Conservation (phyloP, 495 filamentous ascomycete species). For the Penicillium odoratum region DNA sequence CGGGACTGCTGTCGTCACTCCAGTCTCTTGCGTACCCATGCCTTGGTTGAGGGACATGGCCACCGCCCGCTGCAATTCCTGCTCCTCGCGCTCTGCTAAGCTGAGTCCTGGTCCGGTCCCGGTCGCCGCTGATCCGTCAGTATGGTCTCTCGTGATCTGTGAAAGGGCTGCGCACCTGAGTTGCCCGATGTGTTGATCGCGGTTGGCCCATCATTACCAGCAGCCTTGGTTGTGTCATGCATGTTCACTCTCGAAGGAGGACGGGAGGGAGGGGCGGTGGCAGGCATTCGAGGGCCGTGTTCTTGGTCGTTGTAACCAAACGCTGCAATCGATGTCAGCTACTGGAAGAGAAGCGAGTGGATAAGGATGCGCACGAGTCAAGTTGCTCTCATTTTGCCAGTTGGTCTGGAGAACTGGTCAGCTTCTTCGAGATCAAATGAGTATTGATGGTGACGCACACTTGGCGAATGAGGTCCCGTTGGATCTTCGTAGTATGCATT, state of each 20-base stretch:
- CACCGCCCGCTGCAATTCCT: slow-evolving; percentile 59
- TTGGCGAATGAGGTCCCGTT: slow-evolving; percentile 37
- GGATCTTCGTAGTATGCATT: slow-evolving; percentile 56
- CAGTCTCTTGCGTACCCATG: slow-evolving; percentile 56
- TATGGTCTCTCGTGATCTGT: not conserved
- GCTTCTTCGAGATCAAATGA: slow-evolving; percentile 3
- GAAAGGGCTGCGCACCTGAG: slow-evolving; percentile 19
- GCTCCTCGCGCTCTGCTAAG: slow-evolving; percentile 54
- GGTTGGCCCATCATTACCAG: slow-evolving; percentile 8
- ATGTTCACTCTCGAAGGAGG: slow-evolving; percentile 67
- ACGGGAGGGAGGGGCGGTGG: slow-evolving; percentile 60
- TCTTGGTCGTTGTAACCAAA: slow-evolving; percentile 60
- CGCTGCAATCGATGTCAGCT: slow-evolving; percentile 34
- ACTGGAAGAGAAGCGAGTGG: not conserved
- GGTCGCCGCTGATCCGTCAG: slow-evolving; percentile 26
- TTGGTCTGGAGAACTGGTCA: slow-evolving; percentile 19
- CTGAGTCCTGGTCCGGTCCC: slow-evolving; percentile 45
- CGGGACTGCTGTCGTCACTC: slow-evolving; percentile 41
- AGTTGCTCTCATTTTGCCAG: slow-evolving; percentile 26
- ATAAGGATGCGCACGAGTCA: slow-evolving; percentile 13
- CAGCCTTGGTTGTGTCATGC: slow-evolving; percentile 25
- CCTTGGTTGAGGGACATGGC: slow-evolving; percentile 51
- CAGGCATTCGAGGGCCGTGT: slow-evolving; percentile 38
- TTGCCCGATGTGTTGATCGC: slow-evolving; percentile 21
- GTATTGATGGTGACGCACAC: not conserved